A percentile compares a stretch with the other conserved stretches of the same genome.
Evolutionary conservation across 441 rosid genomes (phyloP).

Genomic region (Arabidopsis lyrata): DNA sequence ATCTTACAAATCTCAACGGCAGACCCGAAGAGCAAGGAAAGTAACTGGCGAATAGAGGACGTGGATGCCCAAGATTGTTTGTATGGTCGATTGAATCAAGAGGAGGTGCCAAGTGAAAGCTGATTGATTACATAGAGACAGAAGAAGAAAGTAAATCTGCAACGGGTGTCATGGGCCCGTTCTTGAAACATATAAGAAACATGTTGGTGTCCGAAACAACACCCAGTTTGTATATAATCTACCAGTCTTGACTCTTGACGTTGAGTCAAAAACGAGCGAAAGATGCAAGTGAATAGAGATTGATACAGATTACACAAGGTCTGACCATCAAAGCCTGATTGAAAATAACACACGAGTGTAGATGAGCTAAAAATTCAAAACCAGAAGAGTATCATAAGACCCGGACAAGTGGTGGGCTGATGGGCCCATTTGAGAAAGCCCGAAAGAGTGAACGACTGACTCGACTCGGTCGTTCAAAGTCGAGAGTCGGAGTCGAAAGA

Average conservation of each 20-base stretch:
- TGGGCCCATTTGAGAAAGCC: slow-evolving; percentile 23
- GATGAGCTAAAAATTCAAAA: neutral
- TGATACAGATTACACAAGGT: slow-evolving; percentile 8
- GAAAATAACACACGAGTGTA: neutral
- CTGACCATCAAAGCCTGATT: neutral
- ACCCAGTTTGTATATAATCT: slow-evolving; percentile 23
- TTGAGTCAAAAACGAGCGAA: slow-evolving; percentile 1
- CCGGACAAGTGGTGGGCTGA: neutral
- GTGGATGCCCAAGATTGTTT: slow-evolving; percentile 18
- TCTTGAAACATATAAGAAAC: slow-evolving; percentile 9
- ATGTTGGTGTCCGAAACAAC: slow-evolving; percentile 10
- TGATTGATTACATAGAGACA: slow-evolving; percentile 22
- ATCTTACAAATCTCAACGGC: slow-evolving; percentile 65
- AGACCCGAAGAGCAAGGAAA: slow-evolving; percentile 48
- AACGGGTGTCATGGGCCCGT: slow-evolving; percentile 1
- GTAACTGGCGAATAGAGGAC: slow-evolving; percentile 66
- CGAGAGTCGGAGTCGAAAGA: neutral
- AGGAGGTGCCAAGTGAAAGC: slow-evolving; percentile 13
- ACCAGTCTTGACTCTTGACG: slow-evolving; percentile 19
- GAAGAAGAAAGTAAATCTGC: slow-evolving; percentile 10
- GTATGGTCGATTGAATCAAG: slow-evolving; percentile 22
- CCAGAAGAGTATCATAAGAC: neutral
- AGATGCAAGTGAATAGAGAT: neutral
- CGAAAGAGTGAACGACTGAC: neutral
- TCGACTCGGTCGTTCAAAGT: neutral